Evolutionary conservation across 2,329 filamentous ascomycete species (phyloP).

Genomic region (Nemania sp.): DNA sequence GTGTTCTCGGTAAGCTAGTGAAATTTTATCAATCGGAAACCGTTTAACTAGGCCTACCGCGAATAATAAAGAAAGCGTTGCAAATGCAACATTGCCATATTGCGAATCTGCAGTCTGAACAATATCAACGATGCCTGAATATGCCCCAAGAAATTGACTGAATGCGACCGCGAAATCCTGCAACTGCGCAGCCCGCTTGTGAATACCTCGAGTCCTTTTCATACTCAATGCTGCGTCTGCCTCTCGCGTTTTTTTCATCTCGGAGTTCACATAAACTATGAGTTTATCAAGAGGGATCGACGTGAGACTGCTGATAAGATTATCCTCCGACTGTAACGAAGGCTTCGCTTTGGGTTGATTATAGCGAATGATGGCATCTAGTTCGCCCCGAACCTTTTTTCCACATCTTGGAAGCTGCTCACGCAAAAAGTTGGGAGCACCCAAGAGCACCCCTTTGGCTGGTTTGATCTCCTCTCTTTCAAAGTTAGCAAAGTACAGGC

Average conservation of each 20-base stretch:
- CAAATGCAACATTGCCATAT: slow-evolving; percentile 17
- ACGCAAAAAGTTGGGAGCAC: neutral
- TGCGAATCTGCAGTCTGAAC: slow-evolving; percentile 1
- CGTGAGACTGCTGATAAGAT: neutral
- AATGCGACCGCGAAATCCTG: slow-evolving; percentile 8
- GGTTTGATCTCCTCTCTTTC: slow-evolving; percentile 4
- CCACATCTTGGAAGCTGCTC: neutral
- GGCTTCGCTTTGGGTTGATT: neutral
- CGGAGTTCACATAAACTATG: neutral
- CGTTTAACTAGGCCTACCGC: neutral
- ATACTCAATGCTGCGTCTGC: neutral
- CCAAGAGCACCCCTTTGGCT: neutral
- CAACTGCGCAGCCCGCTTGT: neutral
- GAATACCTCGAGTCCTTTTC: slow-evolving; percentile 1
- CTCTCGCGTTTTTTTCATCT: neutral
- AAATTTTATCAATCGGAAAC: neutral
- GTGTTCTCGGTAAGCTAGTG: neutral
- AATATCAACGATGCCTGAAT: slow-evolving; percentile 8
- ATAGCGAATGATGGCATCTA: slow-evolving; percentile 1
- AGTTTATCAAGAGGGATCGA: neutral
- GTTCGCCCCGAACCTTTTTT: neutral
- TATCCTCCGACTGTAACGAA: neutral
- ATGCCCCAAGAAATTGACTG: slow-evolving; percentile 3
- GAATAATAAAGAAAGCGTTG: slow-evolving; percentile 5
- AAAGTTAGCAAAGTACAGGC: neutral